Evolutionary conservation across 148 eudicot species (phyloP).

Genomic region (Talinum fruticosum): DNA sequence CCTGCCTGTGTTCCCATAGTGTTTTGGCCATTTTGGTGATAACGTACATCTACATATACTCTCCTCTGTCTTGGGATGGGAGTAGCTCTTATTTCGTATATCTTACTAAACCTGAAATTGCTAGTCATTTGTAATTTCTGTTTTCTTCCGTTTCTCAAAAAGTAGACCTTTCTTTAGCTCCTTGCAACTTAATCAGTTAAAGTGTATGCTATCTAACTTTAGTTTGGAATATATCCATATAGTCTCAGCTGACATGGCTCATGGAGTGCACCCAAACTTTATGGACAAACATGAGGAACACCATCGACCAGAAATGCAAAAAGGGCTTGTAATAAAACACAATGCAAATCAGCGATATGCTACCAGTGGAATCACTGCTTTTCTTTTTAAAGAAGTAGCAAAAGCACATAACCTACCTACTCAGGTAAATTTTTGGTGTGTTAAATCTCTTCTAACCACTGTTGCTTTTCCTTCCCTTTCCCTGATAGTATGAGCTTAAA

Average conservation of each 20-base stretch:
- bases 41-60: background rate
- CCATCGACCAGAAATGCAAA: constrained; percentile 86
- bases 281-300: constrained; percentile 89
- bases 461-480: background rate
- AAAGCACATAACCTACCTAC: constrained; percentile 77
- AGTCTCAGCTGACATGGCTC: constrained; percentile 99
- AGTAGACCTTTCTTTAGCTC: background rate
- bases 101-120: background rate
- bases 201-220: constrained; percentile 6
- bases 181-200: constrained; percentile 7
- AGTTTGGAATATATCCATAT: background rate
- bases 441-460: background rate
- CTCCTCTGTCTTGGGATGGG: background rate
- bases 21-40: background rate
- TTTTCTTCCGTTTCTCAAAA: background rate
- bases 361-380: constrained; percentile 85
- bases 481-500: background rate
- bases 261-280: constrained; percentile 97
- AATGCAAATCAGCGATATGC: constrained; percentile 99
- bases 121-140: background rate
- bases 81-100: background rate
- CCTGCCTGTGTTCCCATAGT: background rate
- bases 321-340: constrained; percentile 94
- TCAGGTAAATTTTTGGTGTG: constrained; percentile 51
- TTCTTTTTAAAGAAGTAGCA: constrained; percentile 92